phyloP scores from a whole-genome alignment of 1,284 basidiomycete species.

The Fomes fomentarius region DNA sequence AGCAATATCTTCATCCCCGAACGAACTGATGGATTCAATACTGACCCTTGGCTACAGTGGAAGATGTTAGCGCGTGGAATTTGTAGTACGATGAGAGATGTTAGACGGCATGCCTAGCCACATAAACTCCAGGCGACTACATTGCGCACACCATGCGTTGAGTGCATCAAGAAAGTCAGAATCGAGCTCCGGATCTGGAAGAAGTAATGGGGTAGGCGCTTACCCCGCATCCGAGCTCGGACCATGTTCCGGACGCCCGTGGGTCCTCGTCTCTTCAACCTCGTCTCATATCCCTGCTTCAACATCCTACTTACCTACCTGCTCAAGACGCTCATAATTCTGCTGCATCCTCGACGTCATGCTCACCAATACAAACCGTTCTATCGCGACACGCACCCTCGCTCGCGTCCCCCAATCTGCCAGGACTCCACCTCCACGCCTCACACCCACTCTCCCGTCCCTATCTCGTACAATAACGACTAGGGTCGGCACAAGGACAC shows the following conservation, averaged over 20 bases:
- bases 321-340: too few species aligned
- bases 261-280: not conserved
- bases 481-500: not conserved
- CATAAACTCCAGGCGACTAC: too few species aligned
- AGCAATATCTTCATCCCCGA: too few species aligned
- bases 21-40: too few species aligned
- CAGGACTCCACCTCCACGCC: not conserved
- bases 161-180: too few species aligned
- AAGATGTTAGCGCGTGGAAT: too few species aligned
- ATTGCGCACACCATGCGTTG: too few species aligned
- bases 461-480: not conserved
- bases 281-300: not conserved
- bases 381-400: slow-evolving; percentile 15
- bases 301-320: not conserved
- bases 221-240: not conserved
- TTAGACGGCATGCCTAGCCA: too few species aligned
- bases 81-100: too few species aligned
- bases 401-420: slow-evolving; percentile 7
- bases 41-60: too few species aligned
- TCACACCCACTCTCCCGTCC: not conserved
- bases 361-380: slow-evolving; percentile 19
- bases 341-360: slow-evolving; percentile 1
- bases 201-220: too few species aligned
- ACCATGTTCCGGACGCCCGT: not conserved
- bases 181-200: too few species aligned